A percentile compares a stretch with the other conserved stretches of the same genome.
Evolutionary conservation across 31 red algal genomes (phyloP).

Genomic region (Odonthalia washingtoniensis): DNA sequence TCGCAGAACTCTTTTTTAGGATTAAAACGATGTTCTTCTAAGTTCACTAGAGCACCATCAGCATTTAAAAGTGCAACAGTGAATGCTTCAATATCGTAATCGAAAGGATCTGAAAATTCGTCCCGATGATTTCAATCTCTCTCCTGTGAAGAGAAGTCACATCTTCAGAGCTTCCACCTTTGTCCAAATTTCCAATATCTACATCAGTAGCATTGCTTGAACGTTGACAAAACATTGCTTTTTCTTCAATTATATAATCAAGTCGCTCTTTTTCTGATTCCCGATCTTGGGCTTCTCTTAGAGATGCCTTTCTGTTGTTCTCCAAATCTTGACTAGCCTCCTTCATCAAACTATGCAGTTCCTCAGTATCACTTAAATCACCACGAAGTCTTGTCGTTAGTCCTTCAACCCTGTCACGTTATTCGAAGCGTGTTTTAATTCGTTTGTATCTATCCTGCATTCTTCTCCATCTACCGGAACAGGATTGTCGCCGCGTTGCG

Average conservation of each 20-base stretch:
- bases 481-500: neutral
- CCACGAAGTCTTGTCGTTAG: neutral
- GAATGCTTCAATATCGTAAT: neutral
- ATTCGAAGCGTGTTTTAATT: constrained; percentile 30
- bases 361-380: constrained; percentile 21
- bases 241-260: neutral
- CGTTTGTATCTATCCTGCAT: too few species aligned
- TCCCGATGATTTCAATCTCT: neutral
- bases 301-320: neutral
- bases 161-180: neutral
- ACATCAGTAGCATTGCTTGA: too few species aligned
- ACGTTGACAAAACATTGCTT: neutral
- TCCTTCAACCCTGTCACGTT: neutral
- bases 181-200: too few species aligned
- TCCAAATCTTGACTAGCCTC: constrained; percentile 12
- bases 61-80: neutral
- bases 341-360: neutral
- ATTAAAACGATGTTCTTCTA: neutral
- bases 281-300: too few species aligned
- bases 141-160: neutral
- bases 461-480: constrained; percentile 9
- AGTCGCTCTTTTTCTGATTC: constrained; percentile 17
- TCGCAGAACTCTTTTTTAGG: neutral
- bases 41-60: neutral
- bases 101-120: neutral